Conservation (phyloP, 2,329 filamentous ascomycete genomes). For the Helotiales sp. region DNA sequence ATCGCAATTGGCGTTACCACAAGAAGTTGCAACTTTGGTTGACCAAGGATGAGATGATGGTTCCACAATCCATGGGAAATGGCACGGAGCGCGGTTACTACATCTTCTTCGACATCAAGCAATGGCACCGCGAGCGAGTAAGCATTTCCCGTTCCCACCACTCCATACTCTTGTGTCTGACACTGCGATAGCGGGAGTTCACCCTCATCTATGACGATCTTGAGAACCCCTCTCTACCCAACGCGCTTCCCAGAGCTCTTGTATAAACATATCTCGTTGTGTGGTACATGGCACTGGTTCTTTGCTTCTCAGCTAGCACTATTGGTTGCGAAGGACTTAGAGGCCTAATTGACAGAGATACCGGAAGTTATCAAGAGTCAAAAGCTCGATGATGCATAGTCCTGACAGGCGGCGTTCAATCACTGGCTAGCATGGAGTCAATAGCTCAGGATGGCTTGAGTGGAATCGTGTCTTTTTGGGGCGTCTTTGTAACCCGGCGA, state of each 20-base stretch:
- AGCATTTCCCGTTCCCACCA: constrained; percentile 40
- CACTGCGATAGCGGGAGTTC: constrained; percentile 57
- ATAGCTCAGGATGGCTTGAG: constrained; percentile 20
- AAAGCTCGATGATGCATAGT: constrained; percentile 19
- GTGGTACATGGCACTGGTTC: not conserved
- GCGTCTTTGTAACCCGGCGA: constrained; percentile 28
- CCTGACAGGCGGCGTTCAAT: constrained; percentile 31
- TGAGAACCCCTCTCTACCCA: constrained; percentile 49
- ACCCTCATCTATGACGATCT: constrained; percentile 66
- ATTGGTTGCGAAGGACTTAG: not conserved
- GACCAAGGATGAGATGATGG: constrained; percentile 70
- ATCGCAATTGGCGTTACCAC: constrained; percentile 71
- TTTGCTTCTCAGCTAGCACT: constrained; percentile 1
- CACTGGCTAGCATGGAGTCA: constrained; percentile 22
- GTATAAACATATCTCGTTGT: constrained; percentile 19
- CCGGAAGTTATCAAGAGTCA: constrained; percentile 8
- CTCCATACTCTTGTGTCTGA: constrained; percentile 24
- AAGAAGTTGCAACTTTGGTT: constrained; percentile 70
- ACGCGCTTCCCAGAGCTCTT: constrained; percentile 29
- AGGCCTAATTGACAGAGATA: constrained; percentile 5
- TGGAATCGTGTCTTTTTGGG: constrained; percentile 20
- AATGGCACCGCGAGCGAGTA: constrained; percentile 68
- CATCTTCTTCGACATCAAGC: constrained; percentile 66
- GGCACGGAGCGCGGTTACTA: constrained; percentile 69
- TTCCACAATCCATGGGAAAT: constrained; percentile 62